phyloP scores from a whole-genome alignment of 352 stramenopile genomes.

The Globisporangium camurandrum region DNA sequence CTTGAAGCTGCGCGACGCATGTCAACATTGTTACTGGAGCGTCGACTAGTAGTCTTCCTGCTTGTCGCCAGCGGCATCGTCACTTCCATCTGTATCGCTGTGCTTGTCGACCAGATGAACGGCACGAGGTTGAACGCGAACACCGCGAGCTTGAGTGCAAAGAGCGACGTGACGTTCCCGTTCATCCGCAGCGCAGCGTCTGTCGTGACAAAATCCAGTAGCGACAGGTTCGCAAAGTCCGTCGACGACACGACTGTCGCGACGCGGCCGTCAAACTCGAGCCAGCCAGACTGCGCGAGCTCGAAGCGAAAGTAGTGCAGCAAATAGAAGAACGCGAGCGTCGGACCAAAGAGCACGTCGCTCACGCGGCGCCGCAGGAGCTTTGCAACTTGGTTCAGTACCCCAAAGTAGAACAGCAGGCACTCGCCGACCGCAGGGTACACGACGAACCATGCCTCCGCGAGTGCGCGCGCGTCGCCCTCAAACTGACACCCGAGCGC shows the following conservation, averaged over 20 bases:
- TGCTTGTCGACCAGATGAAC: slow-evolving; percentile 2
- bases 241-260: slow-evolving; percentile 6
- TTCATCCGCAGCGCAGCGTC: slow-evolving; percentile 14
- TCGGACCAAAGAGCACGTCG: slow-evolving; percentile 19
- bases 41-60: not conserved
- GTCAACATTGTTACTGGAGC: not conserved
- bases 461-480: slow-evolving; percentile 11
- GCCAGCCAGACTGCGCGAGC: slow-evolving; percentile 1
- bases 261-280: slow-evolving; percentile 5
- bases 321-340: slow-evolving; percentile 9
- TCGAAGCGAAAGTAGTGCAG: slow-evolving; percentile 9
- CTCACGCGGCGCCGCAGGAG: slow-evolving; percentile 13
- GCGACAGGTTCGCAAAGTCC: slow-evolving; percentile 6
- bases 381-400: slow-evolving; percentile 17
- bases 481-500: slow-evolving; percentile 20
- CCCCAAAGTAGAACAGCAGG: slow-evolving; percentile 19
- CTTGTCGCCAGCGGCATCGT: not conserved
- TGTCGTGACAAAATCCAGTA: slow-evolving; percentile 11
- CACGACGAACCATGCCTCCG: slow-evolving; percentile 21
- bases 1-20: not conserved
- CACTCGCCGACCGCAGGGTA: slow-evolving; percentile 24
- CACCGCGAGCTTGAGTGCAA: slow-evolving; percentile 11
- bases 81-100: not conserved
- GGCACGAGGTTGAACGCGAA: slow-evolving; percentile 9
- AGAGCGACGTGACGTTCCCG: slow-evolving; percentile 13